Percentiles rank a stretch among this genome's conserved stretches.
Evolutionary conservation across 306 rosid genomes (phyloP).

Genomic region (Alnus glutinosa): DNA sequence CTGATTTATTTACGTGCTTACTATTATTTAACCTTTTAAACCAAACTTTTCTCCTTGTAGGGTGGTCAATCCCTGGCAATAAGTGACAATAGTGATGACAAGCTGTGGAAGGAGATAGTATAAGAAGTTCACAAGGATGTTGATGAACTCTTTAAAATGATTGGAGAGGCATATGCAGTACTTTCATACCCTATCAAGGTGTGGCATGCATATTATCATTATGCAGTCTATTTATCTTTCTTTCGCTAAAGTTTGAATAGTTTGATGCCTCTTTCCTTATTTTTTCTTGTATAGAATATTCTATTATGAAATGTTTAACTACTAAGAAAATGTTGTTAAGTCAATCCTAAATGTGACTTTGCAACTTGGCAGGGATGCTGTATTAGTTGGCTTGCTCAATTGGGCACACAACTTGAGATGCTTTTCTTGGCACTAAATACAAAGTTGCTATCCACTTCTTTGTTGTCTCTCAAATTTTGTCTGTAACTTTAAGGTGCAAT

Average conservation of each 20-base stretch:
- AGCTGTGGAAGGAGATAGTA: slow-evolving; percentile 73
- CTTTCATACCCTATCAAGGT: slow-evolving; percentile 86
- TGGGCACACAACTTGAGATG: not conserved
- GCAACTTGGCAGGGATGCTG: not conserved
- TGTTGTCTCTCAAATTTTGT: too few species aligned
- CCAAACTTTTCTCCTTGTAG: slow-evolving; percentile 44
- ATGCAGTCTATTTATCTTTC: not conserved
- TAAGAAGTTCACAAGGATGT: slow-evolving; percentile 78
- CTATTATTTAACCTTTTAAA: slow-evolving; percentile 17
- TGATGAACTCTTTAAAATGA: slow-evolving; percentile 81
- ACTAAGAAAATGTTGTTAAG: not conserved
- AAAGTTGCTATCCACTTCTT: not conserved
- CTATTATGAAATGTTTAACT: not conserved
- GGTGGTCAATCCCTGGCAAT: slow-evolving; percentile 82
- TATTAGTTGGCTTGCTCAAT: not conserved
- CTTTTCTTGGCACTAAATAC: not conserved
- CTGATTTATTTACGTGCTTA: slow-evolving; percentile 13
- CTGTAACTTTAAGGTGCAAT: too few species aligned
- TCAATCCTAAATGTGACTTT: not conserved
- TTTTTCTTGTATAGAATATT: not conserved
- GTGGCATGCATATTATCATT: not conserved
- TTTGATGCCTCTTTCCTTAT: not conserved
- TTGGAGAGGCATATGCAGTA: slow-evolving; percentile 88
- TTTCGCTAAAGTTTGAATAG: not conserved
- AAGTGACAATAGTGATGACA: slow-evolving; percentile 77